Evolutionary conservation across 129 eudicot species (phyloP), one percentile per base, ranked within the genome.

Genomic region (Helianthus annuus): DNA sequence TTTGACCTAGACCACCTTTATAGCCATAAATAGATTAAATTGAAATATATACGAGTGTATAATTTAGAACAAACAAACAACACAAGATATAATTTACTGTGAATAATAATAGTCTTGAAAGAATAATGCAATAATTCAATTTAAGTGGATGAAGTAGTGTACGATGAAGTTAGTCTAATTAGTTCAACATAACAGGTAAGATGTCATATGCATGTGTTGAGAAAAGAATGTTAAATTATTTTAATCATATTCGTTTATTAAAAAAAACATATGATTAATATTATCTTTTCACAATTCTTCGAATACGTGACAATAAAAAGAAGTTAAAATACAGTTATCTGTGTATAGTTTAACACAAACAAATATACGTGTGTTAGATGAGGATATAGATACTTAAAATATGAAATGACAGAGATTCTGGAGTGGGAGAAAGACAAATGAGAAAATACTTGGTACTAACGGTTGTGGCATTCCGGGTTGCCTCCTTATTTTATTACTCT

Each of bases 361-460:
- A 60, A 12, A 32, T 32, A 60, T 32, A 2, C 19, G 45, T 60
- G 45, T 60, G 45, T 7, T 60, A 42, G 49, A 63, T 39, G 49
- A 38, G 48, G 49, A 63, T 38, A 63, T 34, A 63, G 29, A 63
- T 63, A 14, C 32, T 40, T 57, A 49, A 59, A 54, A 45, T 51
- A 64, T 71, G 53, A 71, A 71, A 71, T 72, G 78, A 82, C 72
- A 79, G 71, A 82, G 94, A 88, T 88, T 88, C 90, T 83, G 74
- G 83, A 80, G 48, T 44, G 16, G 66, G 82, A 78, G 90, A 82
- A 85, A 76, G 88, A 88, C 88, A 88, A 80, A 82, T 82, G 86
- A 88, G 90, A 88, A 85, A 85, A 75, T 75, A 74, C 76, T 71
- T 48, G 51, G 14, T 70, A 78, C 86, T 71, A 78, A 72, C 85